A percentile compares a stretch with the other conserved stretches of the same genome.
These are phyloP conservation scores for Otatea glauca DNA, from an alignment of 176 grass and related monocot species.

Conservation along the genomic window DNA sequence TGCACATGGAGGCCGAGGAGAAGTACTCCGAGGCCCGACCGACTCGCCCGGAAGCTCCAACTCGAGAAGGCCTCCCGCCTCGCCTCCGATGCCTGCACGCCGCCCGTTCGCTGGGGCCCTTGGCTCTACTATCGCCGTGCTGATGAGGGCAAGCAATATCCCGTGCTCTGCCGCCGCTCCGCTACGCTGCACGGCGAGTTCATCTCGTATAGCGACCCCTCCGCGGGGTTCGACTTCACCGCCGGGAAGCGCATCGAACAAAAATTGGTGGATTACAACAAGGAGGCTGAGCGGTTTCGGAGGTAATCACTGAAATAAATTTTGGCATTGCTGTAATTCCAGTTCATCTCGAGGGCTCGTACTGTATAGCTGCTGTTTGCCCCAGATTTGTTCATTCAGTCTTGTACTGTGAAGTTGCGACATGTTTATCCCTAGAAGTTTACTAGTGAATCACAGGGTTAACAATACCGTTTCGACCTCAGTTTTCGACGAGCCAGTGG, in stretches of 20 bases:
- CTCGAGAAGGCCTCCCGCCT: constrained; percentile 89
- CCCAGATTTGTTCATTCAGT: neutral
- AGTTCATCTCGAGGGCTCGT: neutral
- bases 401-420: neutral
- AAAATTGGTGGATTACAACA: constrained; percentile 89
- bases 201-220: constrained; percentile 81
- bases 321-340: constrained; percentile 12
- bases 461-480: too few relatives aligned
- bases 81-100: constrained; percentile 71
- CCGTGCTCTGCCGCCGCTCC: constrained; percentile 77
- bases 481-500: too few relatives aligned
- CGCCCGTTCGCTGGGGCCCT: constrained; percentile 73
- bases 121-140: constrained; percentile 88
- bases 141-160: constrained; percentile 91
- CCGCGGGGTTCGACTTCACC: constrained; percentile 84
- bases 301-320: constrained; percentile 51
- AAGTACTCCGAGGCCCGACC: constrained; percentile 85
- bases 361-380: neutral
- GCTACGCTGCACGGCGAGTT: constrained; percentile 72
- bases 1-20: constrained; percentile 93
- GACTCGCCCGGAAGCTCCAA: constrained; percentile 82
- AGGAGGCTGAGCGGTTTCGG: constrained; percentile 88
- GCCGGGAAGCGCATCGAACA: constrained; percentile 88
- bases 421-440: neutral
- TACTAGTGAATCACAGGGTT: neutral